A percentile compares a stretch with the other conserved stretches of the same genome.
Evolutionary conservation across 2,329 filamentous ascomycete genomes (phyloP).

Genomic region (Grosmannia clavigera): DNA sequence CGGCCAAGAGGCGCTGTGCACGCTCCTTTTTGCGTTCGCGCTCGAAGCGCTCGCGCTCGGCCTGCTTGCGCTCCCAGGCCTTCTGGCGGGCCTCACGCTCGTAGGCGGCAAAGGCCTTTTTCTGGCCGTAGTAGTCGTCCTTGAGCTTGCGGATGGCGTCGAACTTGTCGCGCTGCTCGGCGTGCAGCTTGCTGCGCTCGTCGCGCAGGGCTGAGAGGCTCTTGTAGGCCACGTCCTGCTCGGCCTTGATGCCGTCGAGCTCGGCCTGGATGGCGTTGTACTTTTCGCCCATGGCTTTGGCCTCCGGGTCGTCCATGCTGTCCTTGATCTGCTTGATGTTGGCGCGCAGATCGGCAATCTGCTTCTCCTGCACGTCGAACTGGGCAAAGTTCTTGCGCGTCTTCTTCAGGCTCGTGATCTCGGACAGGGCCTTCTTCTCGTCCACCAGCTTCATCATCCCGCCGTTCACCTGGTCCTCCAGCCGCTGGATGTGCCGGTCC

Average conservation of each 20-base stretch:
- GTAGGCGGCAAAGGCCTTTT: slow-evolving; percentile 70
- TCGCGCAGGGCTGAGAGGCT: slow-evolving; percentile 73
- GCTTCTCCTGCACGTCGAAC: slow-evolving; percentile 76
- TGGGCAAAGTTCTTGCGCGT: slow-evolving; percentile 81
- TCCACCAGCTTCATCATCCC: slow-evolving; percentile 93
- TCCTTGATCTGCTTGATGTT: slow-evolving; percentile 87
- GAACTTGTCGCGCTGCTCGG: slow-evolving; percentile 79
- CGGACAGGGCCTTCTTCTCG: slow-evolving; percentile 83
- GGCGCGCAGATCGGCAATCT: slow-evolving; percentile 74
- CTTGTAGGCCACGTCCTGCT: slow-evolving; percentile 87
- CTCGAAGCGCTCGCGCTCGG: slow-evolving; percentile 63
- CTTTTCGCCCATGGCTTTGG: slow-evolving; percentile 74
- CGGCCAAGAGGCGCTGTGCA: slow-evolving; percentile 64
- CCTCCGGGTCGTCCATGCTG: slow-evolving; percentile 79
- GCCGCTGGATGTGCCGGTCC: slow-evolving; percentile 65
- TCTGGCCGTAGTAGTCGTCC: slow-evolving; percentile 73
- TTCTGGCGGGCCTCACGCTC: slow-evolving; percentile 73
- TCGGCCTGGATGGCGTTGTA: slow-evolving; percentile 80
- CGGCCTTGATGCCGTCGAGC: slow-evolving; percentile 78
- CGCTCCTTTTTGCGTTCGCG: slow-evolving; percentile 64
- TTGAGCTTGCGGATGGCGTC: slow-evolving; percentile 72
- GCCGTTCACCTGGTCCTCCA: slow-evolving; percentile 77
- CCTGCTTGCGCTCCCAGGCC: slow-evolving; percentile 63
- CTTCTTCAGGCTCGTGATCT: slow-evolving; percentile 75
- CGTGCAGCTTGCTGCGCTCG: slow-evolving; percentile 71